A percentile compares a stretch with the other conserved stretches of the same genome.
Conservation (phyloP, 1,284 basidiomycete genomes). For the Veloporphyrellus conicus region DNA sequence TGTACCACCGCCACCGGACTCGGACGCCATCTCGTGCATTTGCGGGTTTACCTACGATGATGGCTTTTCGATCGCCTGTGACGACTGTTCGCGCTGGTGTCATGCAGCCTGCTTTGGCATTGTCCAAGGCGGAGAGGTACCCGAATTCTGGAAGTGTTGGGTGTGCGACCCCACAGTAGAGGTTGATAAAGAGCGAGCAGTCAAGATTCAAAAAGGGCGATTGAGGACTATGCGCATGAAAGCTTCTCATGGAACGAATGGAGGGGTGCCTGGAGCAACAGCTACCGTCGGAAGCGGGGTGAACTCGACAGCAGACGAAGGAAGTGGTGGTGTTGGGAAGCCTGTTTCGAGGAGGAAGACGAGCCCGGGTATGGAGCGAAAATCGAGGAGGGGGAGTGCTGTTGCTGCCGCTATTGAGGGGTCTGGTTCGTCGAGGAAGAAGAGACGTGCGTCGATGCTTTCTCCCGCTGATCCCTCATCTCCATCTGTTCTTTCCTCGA, state of each 20-base stretch:
- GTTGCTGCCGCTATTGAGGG: slow-evolving; percentile 36
- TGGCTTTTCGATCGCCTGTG: slow-evolving; percentile 91
- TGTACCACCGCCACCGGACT: slow-evolving; percentile 31
- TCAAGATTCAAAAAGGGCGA: slow-evolving; percentile 41
- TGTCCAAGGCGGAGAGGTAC: slow-evolving; percentile 57
- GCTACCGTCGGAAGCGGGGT: slow-evolving; percentile 16
- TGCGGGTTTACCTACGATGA: slow-evolving; percentile 77
- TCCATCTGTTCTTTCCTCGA: slow-evolving; percentile 17
- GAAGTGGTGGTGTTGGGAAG: slow-evolving; percentile 10
- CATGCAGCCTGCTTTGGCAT: slow-evolving; percentile 87
- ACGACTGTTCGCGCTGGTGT: slow-evolving; percentile 85
- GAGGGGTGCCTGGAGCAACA: slow-evolving; percentile 6
- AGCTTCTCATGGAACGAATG: slow-evolving; percentile 26
- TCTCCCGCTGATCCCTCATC: slow-evolving; percentile 24
- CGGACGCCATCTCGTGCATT: slow-evolving; percentile 62
- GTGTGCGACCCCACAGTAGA: slow-evolving; percentile 47
- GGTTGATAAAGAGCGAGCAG: slow-evolving; percentile 45
- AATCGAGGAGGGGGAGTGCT: slow-evolving; percentile 40
- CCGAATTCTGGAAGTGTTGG: slow-evolving; percentile 72
- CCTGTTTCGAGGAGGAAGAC: slow-evolving; percentile 31
- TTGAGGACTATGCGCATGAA: slow-evolving; percentile 27
- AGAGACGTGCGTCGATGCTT: slow-evolving; percentile 41
- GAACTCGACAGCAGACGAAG: slow-evolving; percentile 16
- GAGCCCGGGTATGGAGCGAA: slow-evolving; percentile 48
- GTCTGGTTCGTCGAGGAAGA: slow-evolving; percentile 35